A percentile compares a stretch with the other conserved stretches of the same genome.
These are phyloP conservation scores for Galeopsis tetrahit DNA, from an alignment of 257 asterid genomes.

Conservation along the genomic window DNA sequence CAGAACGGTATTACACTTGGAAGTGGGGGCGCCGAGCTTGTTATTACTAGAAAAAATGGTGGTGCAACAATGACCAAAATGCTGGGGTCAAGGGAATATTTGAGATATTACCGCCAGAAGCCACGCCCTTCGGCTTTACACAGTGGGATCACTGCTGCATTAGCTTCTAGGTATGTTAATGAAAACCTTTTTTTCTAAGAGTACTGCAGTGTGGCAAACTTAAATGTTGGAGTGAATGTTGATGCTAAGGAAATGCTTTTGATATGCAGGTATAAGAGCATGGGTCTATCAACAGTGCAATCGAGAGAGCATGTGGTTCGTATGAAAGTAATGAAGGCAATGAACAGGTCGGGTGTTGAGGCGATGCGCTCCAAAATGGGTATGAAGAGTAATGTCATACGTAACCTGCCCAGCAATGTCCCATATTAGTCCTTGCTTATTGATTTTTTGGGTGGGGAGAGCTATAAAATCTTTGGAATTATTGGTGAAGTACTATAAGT, in stretches of 20 bases:
- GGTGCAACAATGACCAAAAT: constrained; percentile 54
- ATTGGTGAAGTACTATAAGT: neutral
- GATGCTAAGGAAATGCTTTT: constrained; percentile 5
- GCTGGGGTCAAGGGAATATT: constrained; percentile 94
- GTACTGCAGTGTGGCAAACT: neutral
- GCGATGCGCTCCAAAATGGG: constrained; percentile 86
- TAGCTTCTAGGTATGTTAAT: constrained; percentile 66
- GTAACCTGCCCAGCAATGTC: constrained; percentile 84
- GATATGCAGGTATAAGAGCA: constrained; percentile 70
- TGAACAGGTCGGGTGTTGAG: constrained; percentile 74
- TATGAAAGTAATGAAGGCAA: constrained; percentile 81
- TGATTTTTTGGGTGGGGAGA: neutral
- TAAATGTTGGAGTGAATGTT: neutral
- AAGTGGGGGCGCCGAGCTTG: constrained; percentile 80
- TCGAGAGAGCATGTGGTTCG: constrained; percentile 67
- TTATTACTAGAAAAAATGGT: constrained; percentile 50
- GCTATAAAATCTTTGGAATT: neutral
- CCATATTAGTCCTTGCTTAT: constrained; percentile 47
- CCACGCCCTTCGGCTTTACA: constrained; percentile 74
- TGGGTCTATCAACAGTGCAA: constrained; percentile 92
- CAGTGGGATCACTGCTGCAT: constrained; percentile 51
- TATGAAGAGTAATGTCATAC: constrained; percentile 89
- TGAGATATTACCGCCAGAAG: constrained; percentile 91
- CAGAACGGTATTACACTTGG: constrained; percentile 65
- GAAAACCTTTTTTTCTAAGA: constrained; percentile 14